Base-by-base conservation (phyloP, 2,329 filamentous ascomycete species). In the Talaromyces albobiverticillius region DNA sequence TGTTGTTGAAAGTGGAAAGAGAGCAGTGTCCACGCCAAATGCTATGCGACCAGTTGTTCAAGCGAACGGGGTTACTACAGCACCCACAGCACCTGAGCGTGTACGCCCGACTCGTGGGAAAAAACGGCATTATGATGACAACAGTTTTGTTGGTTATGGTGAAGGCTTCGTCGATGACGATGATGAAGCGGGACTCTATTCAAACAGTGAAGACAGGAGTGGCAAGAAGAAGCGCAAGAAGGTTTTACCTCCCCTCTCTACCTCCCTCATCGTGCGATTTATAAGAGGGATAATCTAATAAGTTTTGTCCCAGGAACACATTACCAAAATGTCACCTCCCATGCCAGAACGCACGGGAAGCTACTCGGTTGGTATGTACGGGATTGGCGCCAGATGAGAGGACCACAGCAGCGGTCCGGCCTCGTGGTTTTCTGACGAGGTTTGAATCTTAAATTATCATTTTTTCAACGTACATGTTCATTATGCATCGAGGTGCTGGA, bases 101-200 rank as follows among this genome's bases (percentile, higher is more conserved):
- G 46, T 59, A 40, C 67, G 77, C 40, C 71, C 76, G 11, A 76
- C 71, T 57, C 76, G 77, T 20, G 70, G 73, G 43, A 74, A 74
- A 36, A 79, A 79, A 64, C 74, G 78, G 61, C 69, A 77, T 60
- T 79, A 79, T 59, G 75, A 76, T 59, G 77, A 79, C 45, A 73
- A 74, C 57, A 79, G 76, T 60, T 79, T 78, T 62, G 75, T 75
- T 51, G 77, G 77, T 1, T 79, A 79, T 57, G 76, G 75, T 50
- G 76, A 78, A 69, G 77, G 76, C 18, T 79, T 70, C 61, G 71
- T 73, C 22, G 77, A 79, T 63, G 75, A 77, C 54, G 76, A 79
- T 55, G 70, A 71, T 46, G 75, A 76, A 22, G 63, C 62, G 26
- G 70, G 67, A 32, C 70, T 74, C 43, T 75, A 75, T 57, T 76